These are phyloP conservation scores for Bisporella sp. DNA, from an alignment of 2,329 filamentous ascomycete genomes.

Conservation along the genomic window DNA sequence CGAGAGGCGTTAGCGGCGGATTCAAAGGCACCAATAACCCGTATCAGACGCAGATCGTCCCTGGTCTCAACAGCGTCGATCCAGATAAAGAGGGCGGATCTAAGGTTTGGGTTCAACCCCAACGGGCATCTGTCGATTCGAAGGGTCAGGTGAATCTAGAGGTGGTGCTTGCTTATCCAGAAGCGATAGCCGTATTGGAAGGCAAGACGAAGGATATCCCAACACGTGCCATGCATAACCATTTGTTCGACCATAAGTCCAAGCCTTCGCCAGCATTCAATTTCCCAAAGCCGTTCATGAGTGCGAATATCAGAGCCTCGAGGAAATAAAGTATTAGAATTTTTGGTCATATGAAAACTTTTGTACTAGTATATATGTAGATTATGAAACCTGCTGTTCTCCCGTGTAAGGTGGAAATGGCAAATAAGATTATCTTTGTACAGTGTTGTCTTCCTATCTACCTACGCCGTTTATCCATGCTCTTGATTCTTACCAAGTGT, in stretches of 20 bases:
- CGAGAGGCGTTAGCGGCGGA: constrained; percentile 7
- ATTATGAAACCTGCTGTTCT: neutral
- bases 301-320: neutral
- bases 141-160: constrained; percentile 21
- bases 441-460: too few relatives aligned
- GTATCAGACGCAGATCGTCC: neutral
- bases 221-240: neutral
- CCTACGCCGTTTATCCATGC: too few relatives aligned
- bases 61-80: constrained; percentile 20
- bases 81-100: constrained; percentile 23
- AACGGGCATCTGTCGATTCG: constrained; percentile 21
- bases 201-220: constrained; percentile 17
- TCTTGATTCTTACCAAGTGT: too few relatives aligned
- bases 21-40: constrained; percentile 2
- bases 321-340: neutral
- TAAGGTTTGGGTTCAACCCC: constrained; percentile 23
- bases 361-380: neutral
- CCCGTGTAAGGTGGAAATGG: neutral
- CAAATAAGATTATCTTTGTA: too few relatives aligned
- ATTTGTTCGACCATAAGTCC: neutral
- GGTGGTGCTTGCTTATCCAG: constrained; percentile 17
- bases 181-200: constrained; percentile 22
- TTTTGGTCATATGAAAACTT: neutral
- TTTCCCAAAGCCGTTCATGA: too few relatives aligned
- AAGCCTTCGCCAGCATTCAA: neutral